Base-by-base conservation (phyloP, 2,329 filamentous ascomycete species). In the Pestalotiopsis sp. region DNA sequence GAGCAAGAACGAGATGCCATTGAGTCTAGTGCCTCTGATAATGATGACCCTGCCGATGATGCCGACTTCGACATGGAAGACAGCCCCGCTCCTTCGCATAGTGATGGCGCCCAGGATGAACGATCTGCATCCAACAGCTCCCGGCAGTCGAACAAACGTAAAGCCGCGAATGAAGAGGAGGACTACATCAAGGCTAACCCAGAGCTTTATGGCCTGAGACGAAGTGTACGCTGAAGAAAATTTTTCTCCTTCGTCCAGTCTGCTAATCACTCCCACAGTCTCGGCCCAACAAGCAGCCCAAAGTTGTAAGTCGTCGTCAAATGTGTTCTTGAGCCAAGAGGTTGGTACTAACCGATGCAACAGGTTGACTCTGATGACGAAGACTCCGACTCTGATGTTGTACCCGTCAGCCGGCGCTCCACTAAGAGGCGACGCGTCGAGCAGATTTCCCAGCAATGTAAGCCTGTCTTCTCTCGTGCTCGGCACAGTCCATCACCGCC, bases 101-200 rank as follows among this genome's bases (percentile, higher is more conserved):
- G 83, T 69, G 84, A 86, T 66, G 82, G 80, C 67, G 80, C 76
- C 64, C 81, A 83, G 64, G 85, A 86, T 70, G 86, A 87, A 73
- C 84, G 86, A 75, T 93, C 91, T 72, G 89, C 89, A 77, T 96
- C 94, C 61, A 87, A 90, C 75, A 91, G 91, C 75, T 93, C 91
- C 58, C 87, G 86, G 71, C 87, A 90, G 77, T 88, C 87, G 64
- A 81, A 86, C 70, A 97, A 97, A 85, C 92, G 94, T 81, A 92
- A 93, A 82, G 81, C 86, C 73, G 80, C 86, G 77, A 78, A 88
- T 49, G 90, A 91, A 65, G 93, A 96, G 75, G 92, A 96, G 69
- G 91, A 94, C 61, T 95, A 91, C 77, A 97, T 98, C 75, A 88
- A 91, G 75, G 92, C 93, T 77, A 97, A 99, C 76, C 96, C 96